These are phyloP conservation scores for Lachancea thermotolerans DNA, from an alignment of 805 yeast genomes.

Conservation along the genomic window DNA sequence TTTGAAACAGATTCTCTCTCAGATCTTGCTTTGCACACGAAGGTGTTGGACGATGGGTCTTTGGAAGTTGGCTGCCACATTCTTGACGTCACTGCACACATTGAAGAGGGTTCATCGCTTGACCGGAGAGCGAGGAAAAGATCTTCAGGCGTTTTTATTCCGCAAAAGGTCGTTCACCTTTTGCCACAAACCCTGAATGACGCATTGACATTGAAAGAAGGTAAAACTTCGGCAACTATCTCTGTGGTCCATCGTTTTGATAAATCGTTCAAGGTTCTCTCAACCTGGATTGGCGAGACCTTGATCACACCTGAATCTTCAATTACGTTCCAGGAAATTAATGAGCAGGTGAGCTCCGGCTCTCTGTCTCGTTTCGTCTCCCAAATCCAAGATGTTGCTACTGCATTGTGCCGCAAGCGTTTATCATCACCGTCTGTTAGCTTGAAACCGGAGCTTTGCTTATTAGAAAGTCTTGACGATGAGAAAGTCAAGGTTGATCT, in stretches of 20 bases:
- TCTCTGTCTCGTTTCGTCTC: constrained; percentile 11
- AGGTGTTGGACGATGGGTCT: constrained; percentile 44
- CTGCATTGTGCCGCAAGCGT: constrained; percentile 23
- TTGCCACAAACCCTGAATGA: constrained; percentile 62
- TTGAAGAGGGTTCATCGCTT: constrained; percentile 65
- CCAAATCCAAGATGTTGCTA: constrained; percentile 19
- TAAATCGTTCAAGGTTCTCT: constrained; percentile 62
- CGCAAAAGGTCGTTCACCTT: constrained; percentile 62
- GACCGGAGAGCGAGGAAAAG: constrained; percentile 90
- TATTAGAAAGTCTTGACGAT: constrained; percentile 79
- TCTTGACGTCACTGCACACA: constrained; percentile 66
- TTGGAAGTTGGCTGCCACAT: constrained; percentile 84
- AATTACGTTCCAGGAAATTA: constrained; percentile 17
- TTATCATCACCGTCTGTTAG: constrained; percentile 13
- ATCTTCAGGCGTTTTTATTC: constrained; percentile 81
- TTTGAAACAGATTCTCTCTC: constrained; percentile 33
- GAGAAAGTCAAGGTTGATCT: constrained; percentile 67
- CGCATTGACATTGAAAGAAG: constrained; percentile 53
- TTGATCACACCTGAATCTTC: constrained; percentile 50
- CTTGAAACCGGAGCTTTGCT: constrained; percentile 41
- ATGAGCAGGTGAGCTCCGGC: constrained; percentile 12
- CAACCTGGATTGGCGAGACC: constrained; percentile 71
- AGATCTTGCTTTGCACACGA: constrained; percentile 82
- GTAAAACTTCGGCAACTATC: constrained; percentile 55
- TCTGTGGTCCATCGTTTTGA: constrained; percentile 79